Evolutionary conservation across 2,329 filamentous ascomycete species (phyloP).

Genomic region (Cladosporium sp.): DNA sequence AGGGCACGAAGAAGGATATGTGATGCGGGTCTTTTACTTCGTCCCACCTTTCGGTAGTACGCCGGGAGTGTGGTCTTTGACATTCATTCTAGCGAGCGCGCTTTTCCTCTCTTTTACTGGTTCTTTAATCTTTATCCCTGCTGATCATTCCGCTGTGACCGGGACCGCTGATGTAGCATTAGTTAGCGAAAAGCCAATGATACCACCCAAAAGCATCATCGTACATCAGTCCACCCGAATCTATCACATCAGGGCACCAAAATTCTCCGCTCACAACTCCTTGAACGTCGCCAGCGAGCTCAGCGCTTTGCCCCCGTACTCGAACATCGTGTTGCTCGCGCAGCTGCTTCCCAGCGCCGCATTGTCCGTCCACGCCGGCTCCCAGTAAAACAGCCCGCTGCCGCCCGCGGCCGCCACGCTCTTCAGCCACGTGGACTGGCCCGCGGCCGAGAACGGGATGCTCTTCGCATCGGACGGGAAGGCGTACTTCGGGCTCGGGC

Average conservation of each 20-base stretch:
- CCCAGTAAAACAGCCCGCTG: slow-evolving; percentile 29
- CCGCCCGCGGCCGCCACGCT: slow-evolving; percentile 22
- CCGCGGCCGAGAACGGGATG: slow-evolving; percentile 23
- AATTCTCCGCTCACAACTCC: slow-evolving; percentile 5
- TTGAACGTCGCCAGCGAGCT: slow-evolving; percentile 17
- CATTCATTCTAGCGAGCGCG: not conserved
- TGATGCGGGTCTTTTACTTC: not conserved
- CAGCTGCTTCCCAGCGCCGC: slow-evolving; percentile 25
- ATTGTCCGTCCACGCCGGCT: slow-evolving; percentile 28
- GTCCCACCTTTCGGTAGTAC: no score
- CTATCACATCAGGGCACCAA: not conserved
- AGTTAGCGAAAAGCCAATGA: not conserved
- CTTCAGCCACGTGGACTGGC: slow-evolving; percentile 25
- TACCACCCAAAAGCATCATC: not conserved
- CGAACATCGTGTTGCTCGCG: slow-evolving; percentile 25
- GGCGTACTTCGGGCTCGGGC: slow-evolving; percentile 20
- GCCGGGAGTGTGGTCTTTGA: no score
- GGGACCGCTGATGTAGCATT: not conserved
- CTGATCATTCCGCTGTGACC: not conserved
- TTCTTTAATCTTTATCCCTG: not conserved
- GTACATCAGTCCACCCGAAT: not conserved
- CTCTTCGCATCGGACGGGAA: slow-evolving; percentile 22
- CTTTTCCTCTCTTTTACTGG: not conserved
- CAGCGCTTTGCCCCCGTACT: slow-evolving; percentile 24
- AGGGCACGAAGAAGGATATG: slow-evolving; percentile 5